Evolutionary conservation across 2,329 filamentous ascomycete genomes (phyloP), one percentile per base, ranked within the genome.

Genomic region (Penicillium sp.): DNA sequence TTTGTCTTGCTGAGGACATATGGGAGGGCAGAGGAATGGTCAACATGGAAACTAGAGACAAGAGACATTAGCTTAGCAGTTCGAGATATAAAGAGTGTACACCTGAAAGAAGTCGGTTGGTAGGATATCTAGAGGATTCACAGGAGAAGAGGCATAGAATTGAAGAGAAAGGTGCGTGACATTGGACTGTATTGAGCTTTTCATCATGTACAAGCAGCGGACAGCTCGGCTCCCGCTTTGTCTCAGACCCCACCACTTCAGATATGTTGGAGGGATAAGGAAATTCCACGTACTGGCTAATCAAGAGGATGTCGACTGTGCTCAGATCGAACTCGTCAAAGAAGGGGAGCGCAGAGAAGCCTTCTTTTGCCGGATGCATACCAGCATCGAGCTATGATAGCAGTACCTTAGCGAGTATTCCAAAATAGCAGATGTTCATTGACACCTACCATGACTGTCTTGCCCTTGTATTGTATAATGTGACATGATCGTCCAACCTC

Each of bases 311-410:
- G 76, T 99, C 95, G 67, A 99, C 93, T 1, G 92, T 96, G 79
- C 94, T 97, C 20, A 99, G 84, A 74, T 99, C 95, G 77, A 98
- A 99, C 73, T 98, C 93, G 75, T 99, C 95, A 78, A 97, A 99
- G 80, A 97, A 99, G 0, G 95, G 95, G 53, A 99, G 87, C 10
- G 91, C 90, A 2, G 93, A 91, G 61, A 98, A 88, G 39, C 95
- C 95, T 72, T 98, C 93, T 76, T 97, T 96, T 8, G 92, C 95
- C 53, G 95, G 93, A 76, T 99, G 95, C 80, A 97, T 94, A 53
- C 95, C 95, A 53, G 95, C 95, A 80, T 99, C 95, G 68, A 99
- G 91, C 92, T 96, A 73, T 58, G 67, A 41, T 54, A 14, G 15
- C 4, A 51, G n/a, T n/a, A 15, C 12, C 41, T 63, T 41, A 64